phyloP scores from a whole-genome alignment of 2,329 filamentous ascomycete species.

The Amylocarpus encephaloides region DNA sequence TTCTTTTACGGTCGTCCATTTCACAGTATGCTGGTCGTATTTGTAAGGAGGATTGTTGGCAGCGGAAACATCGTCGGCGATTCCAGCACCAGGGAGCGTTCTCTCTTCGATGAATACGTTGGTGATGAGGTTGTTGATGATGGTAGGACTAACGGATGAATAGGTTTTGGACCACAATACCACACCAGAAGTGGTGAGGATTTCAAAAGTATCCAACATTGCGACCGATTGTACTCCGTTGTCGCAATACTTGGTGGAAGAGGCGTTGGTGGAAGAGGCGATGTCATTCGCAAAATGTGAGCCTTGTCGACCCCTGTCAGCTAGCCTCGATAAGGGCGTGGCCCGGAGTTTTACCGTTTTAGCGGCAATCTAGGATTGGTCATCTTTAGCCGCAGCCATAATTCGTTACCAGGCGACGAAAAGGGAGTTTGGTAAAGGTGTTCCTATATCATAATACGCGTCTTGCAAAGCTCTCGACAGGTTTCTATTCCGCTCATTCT shows the following conservation, averaged over 20 bases:
- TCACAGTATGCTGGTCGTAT: slow-evolving; percentile 88
- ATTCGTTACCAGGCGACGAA: not conserved
- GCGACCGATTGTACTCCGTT: slow-evolving; percentile 6
- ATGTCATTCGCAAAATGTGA: not conserved
- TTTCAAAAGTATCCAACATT: slow-evolving; percentile 97
- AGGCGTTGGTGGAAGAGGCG: not conserved
- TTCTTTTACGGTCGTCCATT: slow-evolving; percentile 91
- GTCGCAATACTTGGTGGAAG: not conserved
- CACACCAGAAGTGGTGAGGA: slow-evolving; percentile 90
- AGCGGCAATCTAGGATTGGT: slow-evolving; percentile 3
- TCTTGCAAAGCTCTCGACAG: not conserved
- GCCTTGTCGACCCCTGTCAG: not conserved
- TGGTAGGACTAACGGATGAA: slow-evolving; percentile 67
- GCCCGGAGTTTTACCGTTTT: slow-evolving; percentile 10
- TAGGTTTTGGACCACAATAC: slow-evolving; percentile 94
- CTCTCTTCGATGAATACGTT: slow-evolving; percentile 98
- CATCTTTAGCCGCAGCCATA: not conserved
- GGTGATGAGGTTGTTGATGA: slow-evolving; percentile 91
- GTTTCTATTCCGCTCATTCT: not conserved
- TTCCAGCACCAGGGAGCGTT: slow-evolving; percentile 49
- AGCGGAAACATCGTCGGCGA: slow-evolving; percentile 55
- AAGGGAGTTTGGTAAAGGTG: slow-evolving; percentile 2
- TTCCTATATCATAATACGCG: not conserved
- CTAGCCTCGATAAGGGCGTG: not conserved
- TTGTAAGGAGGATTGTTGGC: slow-evolving; percentile 69